Percentiles rank a stretch among this genome's conserved stretches.
Conservation (phyloP, 192 early-diverging fungal species). For the Podila epigama region DNA sequence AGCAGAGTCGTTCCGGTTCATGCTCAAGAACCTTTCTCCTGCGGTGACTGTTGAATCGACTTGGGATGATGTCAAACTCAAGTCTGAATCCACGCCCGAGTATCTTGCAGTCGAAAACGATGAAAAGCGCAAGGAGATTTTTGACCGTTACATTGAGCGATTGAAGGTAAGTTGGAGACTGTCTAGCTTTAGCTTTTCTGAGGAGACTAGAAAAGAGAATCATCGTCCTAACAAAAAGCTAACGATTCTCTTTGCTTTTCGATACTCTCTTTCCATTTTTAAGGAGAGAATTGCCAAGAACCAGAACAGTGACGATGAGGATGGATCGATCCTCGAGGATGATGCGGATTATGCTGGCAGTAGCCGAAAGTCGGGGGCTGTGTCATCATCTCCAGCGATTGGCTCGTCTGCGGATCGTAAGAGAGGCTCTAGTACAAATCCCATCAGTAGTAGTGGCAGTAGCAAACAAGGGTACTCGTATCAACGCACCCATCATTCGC, state of each 20-base stretch:
- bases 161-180: slow-evolving; percentile 56
- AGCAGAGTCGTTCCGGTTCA: slow-evolving; percentile 79
- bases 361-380: neutral
- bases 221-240: too few relatives aligned
- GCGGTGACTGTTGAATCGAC: slow-evolving; percentile 60
- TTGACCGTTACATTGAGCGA: slow-evolving; percentile 74
- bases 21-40: slow-evolving; percentile 73
- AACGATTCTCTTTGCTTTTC: slow-evolving; percentile 1
- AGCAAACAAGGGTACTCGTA: slow-evolving; percentile 6
- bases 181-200: too few relatives aligned
- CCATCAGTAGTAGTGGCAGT: slow-evolving; percentile 10
- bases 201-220: too few relatives aligned
- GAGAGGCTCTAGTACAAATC: neutral
- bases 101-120: slow-evolving; percentile 74
- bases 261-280: neutral
- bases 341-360: slow-evolving; percentile 46
- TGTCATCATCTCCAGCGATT: neutral
- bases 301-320: slow-evolving; percentile 71
- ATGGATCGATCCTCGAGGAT: slow-evolving; percentile 65
- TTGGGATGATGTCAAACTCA: slow-evolving; percentile 70
- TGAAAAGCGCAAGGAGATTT: slow-evolving; percentile 69
- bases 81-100: slow-evolving; percentile 58
- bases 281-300: slow-evolving; percentile 55
- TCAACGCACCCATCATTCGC: slow-evolving; percentile 2
- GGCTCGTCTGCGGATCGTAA: slow-evolving; percentile 2